Evolutionary conservation across 345 rosid species (phyloP).

Genomic region (Populus nigra): DNA sequence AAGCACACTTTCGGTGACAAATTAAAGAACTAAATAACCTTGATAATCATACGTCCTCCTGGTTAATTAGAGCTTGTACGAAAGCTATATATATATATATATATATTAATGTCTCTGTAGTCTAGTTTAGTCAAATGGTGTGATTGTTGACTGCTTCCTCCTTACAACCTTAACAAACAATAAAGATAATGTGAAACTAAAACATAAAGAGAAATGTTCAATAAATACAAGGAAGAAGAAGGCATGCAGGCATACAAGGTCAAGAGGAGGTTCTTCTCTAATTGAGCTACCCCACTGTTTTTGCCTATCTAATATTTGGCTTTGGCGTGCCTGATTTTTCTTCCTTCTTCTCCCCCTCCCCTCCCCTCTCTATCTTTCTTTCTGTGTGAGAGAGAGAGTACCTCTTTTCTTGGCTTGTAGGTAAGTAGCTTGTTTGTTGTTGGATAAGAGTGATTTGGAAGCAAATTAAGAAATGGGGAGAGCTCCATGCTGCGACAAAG

Average conservation of each 20-base stretch:
- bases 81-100: neutral
- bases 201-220: neutral
- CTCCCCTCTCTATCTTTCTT: neutral
- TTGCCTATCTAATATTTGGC: neutral
- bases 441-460: neutral
- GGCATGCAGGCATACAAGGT: neutral
- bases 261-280: neutral
- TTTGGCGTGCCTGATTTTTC: neutral
- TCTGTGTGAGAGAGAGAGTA: neutral
- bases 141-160: neutral
- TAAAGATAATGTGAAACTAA: neutral
- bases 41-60: neutral
- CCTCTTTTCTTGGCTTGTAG: neutral
- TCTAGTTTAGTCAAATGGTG: neutral
- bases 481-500: slow-evolving; percentile 91
- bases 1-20: neutral
- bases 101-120: neutral
- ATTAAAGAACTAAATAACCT: neutral
- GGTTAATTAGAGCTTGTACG: neutral
- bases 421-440: neutral
- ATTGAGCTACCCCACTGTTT: neutral
- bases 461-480: slow-evolving; percentile 53
- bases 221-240: neutral
- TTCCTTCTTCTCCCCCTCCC: neutral
- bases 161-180: neutral